phyloP scores from a whole-genome alignment of 2,329 filamentous ascomycete species.

The Fusarium denticulatum region DNA sequence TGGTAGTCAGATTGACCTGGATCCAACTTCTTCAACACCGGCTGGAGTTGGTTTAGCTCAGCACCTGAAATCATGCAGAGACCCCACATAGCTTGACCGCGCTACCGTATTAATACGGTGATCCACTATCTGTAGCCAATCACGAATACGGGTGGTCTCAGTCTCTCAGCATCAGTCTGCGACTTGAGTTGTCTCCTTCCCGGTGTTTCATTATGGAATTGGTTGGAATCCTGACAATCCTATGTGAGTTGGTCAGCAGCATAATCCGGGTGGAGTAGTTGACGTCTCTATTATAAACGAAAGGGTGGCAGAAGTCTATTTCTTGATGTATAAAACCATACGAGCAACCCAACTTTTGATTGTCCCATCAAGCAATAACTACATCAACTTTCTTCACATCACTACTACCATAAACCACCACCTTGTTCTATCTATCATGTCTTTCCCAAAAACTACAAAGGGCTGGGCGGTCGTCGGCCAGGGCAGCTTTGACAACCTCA shows the following conservation, averaged over 20 bases:
- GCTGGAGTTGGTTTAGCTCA: neutral
- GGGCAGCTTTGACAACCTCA: neutral
- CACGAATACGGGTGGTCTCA: neutral
- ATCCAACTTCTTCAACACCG: neutral
- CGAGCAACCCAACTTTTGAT: neutral
- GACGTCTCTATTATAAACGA: too few species aligned
- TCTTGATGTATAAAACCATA: neutral
- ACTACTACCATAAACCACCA: neutral
- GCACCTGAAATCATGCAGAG: neutral
- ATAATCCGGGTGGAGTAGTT: too few species aligned
- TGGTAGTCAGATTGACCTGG: rapidly evolving
- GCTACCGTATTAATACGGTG: neutral
- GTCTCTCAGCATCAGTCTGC: neutral
- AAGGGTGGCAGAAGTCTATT: neutral
- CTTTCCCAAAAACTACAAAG: neutral
- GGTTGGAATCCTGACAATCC: rapidly evolving
- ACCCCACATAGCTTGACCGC: neutral
- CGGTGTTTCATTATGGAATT: too few species aligned
- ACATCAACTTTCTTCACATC: neutral
- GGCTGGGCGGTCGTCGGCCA: neutral
- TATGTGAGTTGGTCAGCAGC: neutral
- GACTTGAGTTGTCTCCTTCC: neutral
- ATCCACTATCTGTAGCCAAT: neutral
- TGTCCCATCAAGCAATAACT: neutral
- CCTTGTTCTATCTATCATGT: neutral